Evolutionary conservation across 2,329 filamentous ascomycete genomes (phyloP), one percentile per base, ranked within the genome.

Genomic region (Bertia moriformis): DNA sequence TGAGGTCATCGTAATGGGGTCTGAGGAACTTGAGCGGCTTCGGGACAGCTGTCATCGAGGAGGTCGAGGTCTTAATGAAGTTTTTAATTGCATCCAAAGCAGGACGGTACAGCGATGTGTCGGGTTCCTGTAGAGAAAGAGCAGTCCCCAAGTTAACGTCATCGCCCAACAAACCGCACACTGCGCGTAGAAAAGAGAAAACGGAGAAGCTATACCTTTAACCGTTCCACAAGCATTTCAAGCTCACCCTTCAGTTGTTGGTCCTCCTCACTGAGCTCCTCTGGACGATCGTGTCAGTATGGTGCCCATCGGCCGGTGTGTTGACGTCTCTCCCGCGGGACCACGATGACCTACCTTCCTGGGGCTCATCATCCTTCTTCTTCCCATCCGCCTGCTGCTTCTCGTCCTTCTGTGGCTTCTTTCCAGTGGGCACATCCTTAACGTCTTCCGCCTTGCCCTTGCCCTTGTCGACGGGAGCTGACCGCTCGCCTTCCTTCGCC

Each of bases 31-130:
- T 98, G 52, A 98, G 73, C 22, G 91, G 91, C 65, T 98, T 98
- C 18, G 93, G 91, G 45, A 98, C 91, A 43, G 91, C 91, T 38
- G 91, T 98, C 91, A 98, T 98, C 36, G 93, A 98, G 43, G 88
- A 96, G 48, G 91, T 98, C 43, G 91, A 94, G 41, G 91, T 98
- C 69, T 95, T 96, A 70, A 98, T 98, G 56, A 86, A 93, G 53
- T 80, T 86, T 69, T 95, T 96, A 77, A 98, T 95, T 49, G 87
- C 83, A 61, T 96, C 88, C 49, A 98, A 69, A 40, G 91, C 83
- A 43, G 88, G 76, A 59, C 88, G 89, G 68, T 96, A 95, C 49
- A 96, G 81, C 42, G 77, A 78, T 48, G 73, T 71, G 63, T 96
- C 83, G 48, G 81, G 71, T 66, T 96, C 91, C 85, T 93, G 53